Base-by-base conservation (phyloP, 257 asterid genomes). In the Coffea eugenioides region DNA sequence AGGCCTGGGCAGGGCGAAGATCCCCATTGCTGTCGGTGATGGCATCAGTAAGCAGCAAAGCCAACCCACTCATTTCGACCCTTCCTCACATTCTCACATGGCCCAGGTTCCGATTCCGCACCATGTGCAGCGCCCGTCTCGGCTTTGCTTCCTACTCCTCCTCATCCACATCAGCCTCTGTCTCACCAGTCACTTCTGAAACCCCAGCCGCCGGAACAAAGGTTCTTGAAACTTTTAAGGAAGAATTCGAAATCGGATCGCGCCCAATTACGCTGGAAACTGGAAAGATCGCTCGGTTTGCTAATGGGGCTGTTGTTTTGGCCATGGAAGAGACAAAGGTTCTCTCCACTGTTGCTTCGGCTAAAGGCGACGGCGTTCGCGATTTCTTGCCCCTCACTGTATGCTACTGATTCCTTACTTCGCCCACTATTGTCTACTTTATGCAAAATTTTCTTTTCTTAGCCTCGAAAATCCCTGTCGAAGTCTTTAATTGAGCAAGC, bases 311-410 rank as follows among this genome's bases (percentile, higher is more conserved):
- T 46, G 97, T 91, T 57, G 91, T 93, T 59, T 85, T 95, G 84
- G 92, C 86, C n/a, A 88, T 90, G 91, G 98, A 88, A n/a, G 97
- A 92, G 85, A 95, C 99, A 21, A 95, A 86, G 76, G 97, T 95
- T 77, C 91, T 95, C 62, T 90, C 99, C 41, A 93, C 99, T 1
- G 94, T 92, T 23, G 82, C 96, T 73, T 92, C 98, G 4, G 88
- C 97, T 59, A 92, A 86, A 89, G 88, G 95, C 75, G 97, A 95
- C 10, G 91, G 94, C 27, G 56, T 86, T 80, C 95, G 91, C 8
- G 98, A 93, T 78, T 95, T 93, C 84, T 85, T 93, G 83, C 99
- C 98, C 39, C 97, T 95, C 80, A 95, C 98, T 43, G 99, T 93
- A 93, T 45, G 94, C 61, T 69, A 2, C 27, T 61, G 48, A 14